Evolutionary conservation across 1,139 yeast species (phyloP), one percentile per base, ranked within the genome.

Genomic region (Sugiyamaella grinbergsii): DNA sequence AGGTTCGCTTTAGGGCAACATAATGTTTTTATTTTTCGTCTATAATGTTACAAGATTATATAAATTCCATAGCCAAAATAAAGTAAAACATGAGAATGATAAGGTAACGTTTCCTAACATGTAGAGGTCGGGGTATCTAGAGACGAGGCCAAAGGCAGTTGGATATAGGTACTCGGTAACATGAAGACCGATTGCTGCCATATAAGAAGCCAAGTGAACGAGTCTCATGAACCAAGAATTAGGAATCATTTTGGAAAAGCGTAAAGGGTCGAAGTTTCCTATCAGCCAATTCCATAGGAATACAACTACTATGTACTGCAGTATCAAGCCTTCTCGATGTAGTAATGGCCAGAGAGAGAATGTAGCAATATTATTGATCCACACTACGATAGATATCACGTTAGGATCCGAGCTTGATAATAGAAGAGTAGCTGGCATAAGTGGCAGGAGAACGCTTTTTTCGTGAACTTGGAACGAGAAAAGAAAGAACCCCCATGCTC

Each of bases 391-490:
- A 2, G 94, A 81, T 16, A 83, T 76, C 13, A 80, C 78, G n/a
- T 81, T 74, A 54, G 82, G 81, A 41, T 81, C 79, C 4, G 53
- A 23, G 32, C 79, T 74, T 19, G 86, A 77, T 53, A 81, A 76
- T 16, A 89, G 68, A 49, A 93, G 71, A 0, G 94, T 81, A 3
- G 89, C 80, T 3, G 98, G 98, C 61, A 93, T 68, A 55, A 94
- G 74, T 0, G 98, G 98, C 2, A 94, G 77, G 53, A 94, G 72
- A 4, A 94, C 91, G 0, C 90, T 82, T 71, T 93, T 88, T 67
- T 93, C 98, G 66, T 94, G 98, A 3, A 93, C 98, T 66, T 93
- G 98, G 72, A 89, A 94, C 22, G 96, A 85, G 65, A 93, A 93
- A 45, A 94, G 73, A 65, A 77, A 94, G 65, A 93, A 94, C 0